Percentiles rank a stretch among this genome's conserved stretches.
Conservation (phyloP, 129 eudicot genomes). For the Helianthus tuberosus region DNA sequence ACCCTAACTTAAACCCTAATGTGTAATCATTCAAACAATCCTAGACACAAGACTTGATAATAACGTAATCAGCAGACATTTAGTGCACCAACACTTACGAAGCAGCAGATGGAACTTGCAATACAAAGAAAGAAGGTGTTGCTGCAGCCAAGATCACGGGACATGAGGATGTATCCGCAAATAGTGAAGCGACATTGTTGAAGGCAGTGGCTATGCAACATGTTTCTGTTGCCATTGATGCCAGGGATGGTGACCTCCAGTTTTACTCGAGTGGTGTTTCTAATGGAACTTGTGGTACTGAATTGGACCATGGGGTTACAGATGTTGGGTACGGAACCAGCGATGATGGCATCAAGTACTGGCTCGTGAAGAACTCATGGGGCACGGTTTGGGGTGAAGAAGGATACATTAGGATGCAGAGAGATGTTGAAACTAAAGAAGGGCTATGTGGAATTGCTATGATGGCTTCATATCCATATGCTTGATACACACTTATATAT, state of each 20-base stretch:
- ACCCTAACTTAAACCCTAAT: no score
- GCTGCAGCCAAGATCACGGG: constrained; percentile 31
- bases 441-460: no score
- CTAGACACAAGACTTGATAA: no score
- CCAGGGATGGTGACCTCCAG: constrained; percentile 8
- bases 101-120: constrained; percentile 38
- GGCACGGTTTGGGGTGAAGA: constrained; percentile 48
- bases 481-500: neutral
- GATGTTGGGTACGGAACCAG: constrained; percentile 73
- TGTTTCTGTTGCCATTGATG: constrained; percentile 22
- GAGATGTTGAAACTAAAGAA: neutral
- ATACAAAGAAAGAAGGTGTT: constrained; percentile 4
- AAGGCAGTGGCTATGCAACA: constrained; percentile 31
- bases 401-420: constrained; percentile 22
- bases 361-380: constrained; percentile 89
- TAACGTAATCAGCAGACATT: no score
- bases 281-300: constrained; percentile 55
- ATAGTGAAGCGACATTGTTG: constrained; percentile 25
- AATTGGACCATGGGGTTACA: constrained; percentile 73
- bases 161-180: constrained; percentile 30
- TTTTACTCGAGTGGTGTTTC: constrained; percentile 25
- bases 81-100: no score
- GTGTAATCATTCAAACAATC: no score
- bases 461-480: neutral
- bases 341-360: constrained; percentile 63